Conservation (phyloP, 1,284 basidiomycete genomes). For the Ceratorhiza oryzae-sativae region DNA sequence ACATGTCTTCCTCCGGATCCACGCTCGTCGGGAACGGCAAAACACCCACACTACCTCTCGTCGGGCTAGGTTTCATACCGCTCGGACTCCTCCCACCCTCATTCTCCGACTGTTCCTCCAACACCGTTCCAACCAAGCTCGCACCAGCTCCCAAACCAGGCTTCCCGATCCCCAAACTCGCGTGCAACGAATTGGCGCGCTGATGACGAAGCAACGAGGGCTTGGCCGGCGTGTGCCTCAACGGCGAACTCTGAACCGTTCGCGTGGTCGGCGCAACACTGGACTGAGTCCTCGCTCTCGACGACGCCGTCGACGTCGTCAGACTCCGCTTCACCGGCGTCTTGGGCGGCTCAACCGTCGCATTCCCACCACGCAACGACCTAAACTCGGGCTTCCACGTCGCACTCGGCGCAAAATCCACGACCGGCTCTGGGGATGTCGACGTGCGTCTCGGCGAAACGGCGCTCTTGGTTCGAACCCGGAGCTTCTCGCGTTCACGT, state of each 20-base stretch:
- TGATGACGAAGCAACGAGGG: constrained; percentile 10
- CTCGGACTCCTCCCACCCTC: constrained; percentile 11
- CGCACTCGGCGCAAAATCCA: constrained; percentile 25
- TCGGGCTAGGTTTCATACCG: constrained; percentile 17
- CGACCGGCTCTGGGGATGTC: neutral
- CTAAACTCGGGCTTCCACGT: constrained; percentile 30
- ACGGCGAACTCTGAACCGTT: neutral
- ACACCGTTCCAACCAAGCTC: neutral
- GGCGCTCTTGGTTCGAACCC: constrained; percentile 18
- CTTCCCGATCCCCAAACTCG: constrained; percentile 1
- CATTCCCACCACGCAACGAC: constrained; percentile 3
- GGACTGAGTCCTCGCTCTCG: constrained; percentile 3
- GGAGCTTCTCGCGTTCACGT: neutral
- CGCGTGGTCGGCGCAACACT: neutral
- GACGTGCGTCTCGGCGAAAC: neutral
- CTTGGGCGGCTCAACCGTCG: neutral
- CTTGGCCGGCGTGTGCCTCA: constrained; percentile 13
- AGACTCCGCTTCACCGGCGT: neutral
- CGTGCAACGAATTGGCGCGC: constrained; percentile 21
- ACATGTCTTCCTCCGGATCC: constrained; percentile 7
- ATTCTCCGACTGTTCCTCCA: constrained; percentile 8
- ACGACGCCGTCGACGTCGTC: neutral
- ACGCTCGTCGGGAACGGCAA: neutral
- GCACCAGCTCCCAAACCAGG: neutral
- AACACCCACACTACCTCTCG: neutral